Base-by-base conservation (phyloP, 2,329 filamentous ascomycete genomes). In the Dendryphion nanum region DNA sequence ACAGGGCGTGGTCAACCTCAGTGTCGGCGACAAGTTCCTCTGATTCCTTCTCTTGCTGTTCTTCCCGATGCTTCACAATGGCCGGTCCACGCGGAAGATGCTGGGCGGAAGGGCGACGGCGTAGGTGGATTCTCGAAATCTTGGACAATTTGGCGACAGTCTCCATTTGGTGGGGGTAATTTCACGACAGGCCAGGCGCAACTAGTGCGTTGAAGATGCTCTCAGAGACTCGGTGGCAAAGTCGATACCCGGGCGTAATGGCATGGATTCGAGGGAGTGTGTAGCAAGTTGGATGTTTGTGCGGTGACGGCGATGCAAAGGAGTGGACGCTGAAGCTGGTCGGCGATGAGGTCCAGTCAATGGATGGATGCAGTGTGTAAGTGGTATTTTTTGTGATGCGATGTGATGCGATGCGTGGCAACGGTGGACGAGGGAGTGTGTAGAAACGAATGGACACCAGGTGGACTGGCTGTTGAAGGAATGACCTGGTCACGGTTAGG, bases 391-490 rank as follows among this genome's bases (percentile, higher is more conserved):
- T n/a, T n/a, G n/a, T n/a, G n/a, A n/a, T n/a, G n/a, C n/a, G n/a
- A n/a, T n/a, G n/a, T n/a, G n/a, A n/a, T n/a, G n/a, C n/a, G n/a
- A n/a, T n/a, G n/a, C n/a, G n/a, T n/a, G n/a, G n/a, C n/a, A n/a
- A 29, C 44, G 42, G 49, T 34, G 41, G 38, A 36, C 38, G 48
- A 49, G 42, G 24, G 54, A 59, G 57, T 36, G 58, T 56, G 44
- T n/a, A 45, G 51, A 56, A 67, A 66, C 50, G 64, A 67, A 53
- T 48, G 66, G 65, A 68, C 63, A 63, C 64, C 63, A 63, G 59
- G 51, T 36, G 44, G 54, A 57, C 57, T 62, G 61, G 59, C 61
- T 55, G 48, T 36, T 31, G 44, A 51, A 48, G 44, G 54, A 17
- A 48, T 42, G 49, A 45, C 44, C 55, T 57, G 44, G 44, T 40